A percentile compares a stretch with the other conserved stretches of the same genome.
Evolutionary conservation across 129 eudicot species (phyloP).

Genomic region (Ambrosia trifida): DNA sequence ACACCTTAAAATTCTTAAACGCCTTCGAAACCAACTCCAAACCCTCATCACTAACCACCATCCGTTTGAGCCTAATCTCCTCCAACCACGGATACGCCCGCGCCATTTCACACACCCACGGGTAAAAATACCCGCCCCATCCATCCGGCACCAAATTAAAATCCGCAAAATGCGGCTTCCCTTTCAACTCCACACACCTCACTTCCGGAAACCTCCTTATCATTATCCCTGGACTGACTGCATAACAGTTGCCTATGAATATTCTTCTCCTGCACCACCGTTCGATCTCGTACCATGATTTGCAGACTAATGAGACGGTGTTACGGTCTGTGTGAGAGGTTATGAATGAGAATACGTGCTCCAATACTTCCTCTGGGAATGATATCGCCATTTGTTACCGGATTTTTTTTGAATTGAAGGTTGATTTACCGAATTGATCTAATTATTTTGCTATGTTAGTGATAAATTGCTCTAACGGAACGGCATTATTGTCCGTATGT

Average conservation of each 20-base stretch:
- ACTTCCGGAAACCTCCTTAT: slow-evolving; percentile 76
- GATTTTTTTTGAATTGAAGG: too few species aligned
- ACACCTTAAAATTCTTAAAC: slow-evolving; percentile 66
- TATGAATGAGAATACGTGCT: slow-evolving; percentile 71
- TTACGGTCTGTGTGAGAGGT: slow-evolving; percentile 63
- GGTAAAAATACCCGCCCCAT: slow-evolving; percentile 78
- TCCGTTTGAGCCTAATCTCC: slow-evolving; percentile 85
- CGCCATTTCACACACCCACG: slow-evolving; percentile 73
- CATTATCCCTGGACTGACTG: slow-evolving; percentile 64
- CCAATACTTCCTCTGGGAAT: slow-evolving; percentile 81
- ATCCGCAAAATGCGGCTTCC: slow-evolving; percentile 97
- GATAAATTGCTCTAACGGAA: too few species aligned
- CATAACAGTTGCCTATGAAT: slow-evolving; percentile 88
- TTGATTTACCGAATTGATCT: too few species aligned
- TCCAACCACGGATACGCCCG: slow-evolving; percentile 76
- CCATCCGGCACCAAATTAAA: slow-evolving; percentile 90
- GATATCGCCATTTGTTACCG: slow-evolving; percentile 45
- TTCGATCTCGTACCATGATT: slow-evolving; percentile 89
- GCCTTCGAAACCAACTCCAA: slow-evolving; percentile 70
- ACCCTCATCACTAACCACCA: slow-evolving; percentile 83
- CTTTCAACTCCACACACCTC: slow-evolving; percentile 74
- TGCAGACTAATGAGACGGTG: slow-evolving; percentile 74
- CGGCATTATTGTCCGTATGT: too few species aligned
- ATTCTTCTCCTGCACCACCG: slow-evolving; percentile 72
- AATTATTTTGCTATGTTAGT: too few species aligned